Evolutionary conservation across 2,329 filamentous ascomycete species (phyloP), one percentile per base, ranked within the genome.

Genomic region (Hypoxylon sp.): DNA sequence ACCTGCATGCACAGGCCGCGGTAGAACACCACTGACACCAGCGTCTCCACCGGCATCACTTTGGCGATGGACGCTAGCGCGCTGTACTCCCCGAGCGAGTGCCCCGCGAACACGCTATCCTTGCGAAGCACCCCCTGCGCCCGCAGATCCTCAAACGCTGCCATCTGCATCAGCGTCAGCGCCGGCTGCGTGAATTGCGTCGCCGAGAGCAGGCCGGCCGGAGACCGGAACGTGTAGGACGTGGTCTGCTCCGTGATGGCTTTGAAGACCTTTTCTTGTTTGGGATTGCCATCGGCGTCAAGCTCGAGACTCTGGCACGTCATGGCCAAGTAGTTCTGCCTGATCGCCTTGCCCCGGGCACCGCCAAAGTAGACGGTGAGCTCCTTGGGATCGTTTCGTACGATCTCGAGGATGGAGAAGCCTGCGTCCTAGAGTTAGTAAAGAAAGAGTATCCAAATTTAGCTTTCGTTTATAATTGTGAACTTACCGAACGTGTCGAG

Each of bases 361-460:
- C 76, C 76, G 23, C 74, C 71, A 41, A 78, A 78, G 52, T 72
- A 63, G 11, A 78, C 67, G 1, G 68, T 75, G 3, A 77, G 60
- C 18, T 64, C 53, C 27, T 74, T 77, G 1, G 75, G 76, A 48
- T 78, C 74, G 7, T 72, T 64, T 7, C 65, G 55, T 2, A 78
- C 75, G 38, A 78, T 75, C 10, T 77, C 69, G 5, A 66, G 57
- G 42, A 76, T 62, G 20, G 61, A 64, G 41, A 64, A 64, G 6
- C 61, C 61, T 64, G 7, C 10, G n/a, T 13, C n/a, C 18, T 3
- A 3, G 20, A 31, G 13, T 63, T 47, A 63, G 61, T 23, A 29
- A n/a, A 15, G 8, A 4, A 27, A 27, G 7, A 48, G 10, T 5
- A 20, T 43, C 10, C 10, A 47, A 3, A n/a, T n/a, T 11, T 17